Base-by-base conservation (phyloP, 306 rosid genomes). In the Rubus parviflorus region DNA sequence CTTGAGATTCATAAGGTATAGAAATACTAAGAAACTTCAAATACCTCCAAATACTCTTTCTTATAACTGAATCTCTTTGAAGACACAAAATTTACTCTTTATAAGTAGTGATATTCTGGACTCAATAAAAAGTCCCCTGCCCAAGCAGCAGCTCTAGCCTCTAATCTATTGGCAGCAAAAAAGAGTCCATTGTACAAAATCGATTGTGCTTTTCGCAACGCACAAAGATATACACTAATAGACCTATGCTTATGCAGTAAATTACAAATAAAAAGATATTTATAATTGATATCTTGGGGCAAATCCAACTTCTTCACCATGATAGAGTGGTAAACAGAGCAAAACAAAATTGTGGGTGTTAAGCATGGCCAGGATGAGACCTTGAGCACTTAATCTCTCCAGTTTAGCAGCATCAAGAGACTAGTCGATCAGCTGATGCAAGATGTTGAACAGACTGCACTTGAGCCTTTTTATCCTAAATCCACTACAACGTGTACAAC, bases 301-400 rank as follows among this genome's bases (percentile, higher is more conserved):
- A 64, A 70, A 52, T 66, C 64, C 37, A 45, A 14, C 64, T 37
- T 56, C 42, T n/a, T 68, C 78, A 63, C n/a, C 40, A n/a, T 7
- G 52, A 47, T 15, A 35, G 12, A 30, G 37, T 37, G 30, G 20
- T 38, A 64, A 48, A 80, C 57, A 5, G 73, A 79, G 17, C 48
- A 48, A 74, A 78, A 52, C 80, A 83, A 75, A 74, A 78, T 40
- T 78, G 74, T 20, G 53, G 80, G 65, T 15, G 30, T 16, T 62
- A 17, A 58, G 13, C 38, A 20, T 25, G 57, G 64, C 22, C 38
- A 22, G 23, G 66, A 61, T 6, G 11, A 20, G 52, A 70, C n/a
- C 38, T 43, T 66, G 4, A 70, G 62, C 62, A 60, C 14, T 45
- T 1, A n/a, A 45, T 47, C 10, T 15, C 30, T 43, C 76, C 38